Conservation (phyloP, 345 rosid genomes). For the Sonneratia alba region DNA sequence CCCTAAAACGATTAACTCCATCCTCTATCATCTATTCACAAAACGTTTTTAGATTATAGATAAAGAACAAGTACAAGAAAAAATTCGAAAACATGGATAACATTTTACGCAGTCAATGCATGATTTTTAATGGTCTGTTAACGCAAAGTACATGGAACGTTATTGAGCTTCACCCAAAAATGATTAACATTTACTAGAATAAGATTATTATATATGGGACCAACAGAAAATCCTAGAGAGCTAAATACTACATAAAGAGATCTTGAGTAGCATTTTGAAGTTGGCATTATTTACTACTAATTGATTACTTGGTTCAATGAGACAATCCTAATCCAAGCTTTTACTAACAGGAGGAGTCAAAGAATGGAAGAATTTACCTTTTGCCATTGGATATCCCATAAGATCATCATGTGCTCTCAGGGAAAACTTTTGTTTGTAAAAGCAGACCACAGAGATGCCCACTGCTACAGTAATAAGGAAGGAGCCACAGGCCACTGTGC, state of each 20-base stretch:
- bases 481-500: constrained; percentile 28
- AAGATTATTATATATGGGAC: no score
- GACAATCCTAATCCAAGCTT: background rate
- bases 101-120: no score
- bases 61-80: no score
- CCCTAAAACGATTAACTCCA: background rate
- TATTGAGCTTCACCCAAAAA: background rate
- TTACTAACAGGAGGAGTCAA: background rate
- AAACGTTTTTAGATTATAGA: no score
- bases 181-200: background rate
- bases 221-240: background rate
- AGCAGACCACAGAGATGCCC: constrained; percentile 10
- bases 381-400: constrained; percentile 21
- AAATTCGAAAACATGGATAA: no score
- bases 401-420: constrained; percentile 15
- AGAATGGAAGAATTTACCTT: constrained; percentile 31
- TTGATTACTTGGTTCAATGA: background rate
- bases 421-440: constrained; percentile 19
- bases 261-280: no score
- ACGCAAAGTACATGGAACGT: background rate
- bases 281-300: no score
- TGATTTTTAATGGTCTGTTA: background rate
- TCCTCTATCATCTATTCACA: background rate
- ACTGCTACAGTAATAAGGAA: constrained; percentile 4
- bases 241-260: no score